Base-by-base conservation (phyloP, 345 rosid genomes). In the Citrus mangshanensis region DNA sequence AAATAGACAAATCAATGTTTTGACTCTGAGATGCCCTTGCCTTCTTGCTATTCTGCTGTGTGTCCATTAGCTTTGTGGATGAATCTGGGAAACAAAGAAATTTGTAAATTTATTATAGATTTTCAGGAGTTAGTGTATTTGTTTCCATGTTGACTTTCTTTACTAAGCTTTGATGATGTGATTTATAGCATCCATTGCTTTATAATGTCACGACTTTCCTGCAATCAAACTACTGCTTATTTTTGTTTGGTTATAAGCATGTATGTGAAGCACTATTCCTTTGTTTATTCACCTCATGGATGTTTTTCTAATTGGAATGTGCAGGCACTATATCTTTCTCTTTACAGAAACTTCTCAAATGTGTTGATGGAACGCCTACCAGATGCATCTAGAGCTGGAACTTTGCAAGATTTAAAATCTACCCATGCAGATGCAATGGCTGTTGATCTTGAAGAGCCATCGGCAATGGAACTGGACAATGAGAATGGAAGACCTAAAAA, bases 361-460 rank as follows among this genome's bases (percentile, higher is more conserved):
- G 93, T 94, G 73, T 79, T 96, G 88, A 84, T 79, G 82, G 93
- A 94, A 59, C 93, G 97, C 54, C 87, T 96, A 24, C 98, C 98
- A 21, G 97, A 93, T 56, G 82, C 94, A 80, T 86, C 97, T 25
- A 86, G 70, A 79, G 93, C 85, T 84, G 86, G 77, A 78, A 88
- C 92, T 42, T 72, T 94, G 81, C 87, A 49, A 65, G 93, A 81
- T 28, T 83, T 94, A 72, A 96, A 96, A 78, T 85, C 93, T 75
- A 64, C 55, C 68, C 78, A 76, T 56, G 85, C 68, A 1, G 97
- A 90, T 76, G 85, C 85, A 82, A 91, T 85, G 92, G 86, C 84
- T 79, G 83, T 85, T 68, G 93, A 88, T 70, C 72, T 73, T 19
- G 90, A 90, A 67, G 91, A 91, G 76, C 66, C 89, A 30, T 83